Percentiles rank a stretch among this genome's conserved stretches.
Conservation (phyloP, 129 eudicot species). For the Artemisia annua region DNA sequence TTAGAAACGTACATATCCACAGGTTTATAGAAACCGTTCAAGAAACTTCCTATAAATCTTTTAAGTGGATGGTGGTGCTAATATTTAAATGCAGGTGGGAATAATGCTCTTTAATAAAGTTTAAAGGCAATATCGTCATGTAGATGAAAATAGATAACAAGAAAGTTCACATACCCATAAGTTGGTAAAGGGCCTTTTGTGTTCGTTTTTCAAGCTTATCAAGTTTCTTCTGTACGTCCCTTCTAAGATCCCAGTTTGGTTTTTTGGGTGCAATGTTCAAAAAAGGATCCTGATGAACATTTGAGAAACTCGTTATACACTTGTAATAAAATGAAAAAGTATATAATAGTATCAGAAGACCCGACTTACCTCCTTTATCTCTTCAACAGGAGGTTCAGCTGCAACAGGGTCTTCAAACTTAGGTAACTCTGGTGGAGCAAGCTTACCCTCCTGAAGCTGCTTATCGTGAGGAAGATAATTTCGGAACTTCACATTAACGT, state of each 20-base stretch:
- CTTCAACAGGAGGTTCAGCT: constrained; percentile 60
- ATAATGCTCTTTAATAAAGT: neutral
- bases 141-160: neutral
- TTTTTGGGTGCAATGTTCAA: constrained; percentile 96
- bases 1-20: too few species aligned
- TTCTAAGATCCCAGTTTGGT: constrained; percentile 96
- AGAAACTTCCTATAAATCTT: too few species aligned
- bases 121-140: neutral
- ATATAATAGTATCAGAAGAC: neutral
- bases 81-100: too few species aligned
- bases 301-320: neutral
- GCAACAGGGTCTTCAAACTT: constrained; percentile 95
- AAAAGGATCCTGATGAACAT: constrained; percentile 76
- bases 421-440: constrained; percentile 85
- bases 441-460: constrained; percentile 93
- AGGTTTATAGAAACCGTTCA: too few species aligned
- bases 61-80: too few species aligned
- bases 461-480: constrained; percentile 97
- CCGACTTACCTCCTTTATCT: constrained; percentile 69
- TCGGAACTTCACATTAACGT: constrained; percentile 72
- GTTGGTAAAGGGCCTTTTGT: constrained; percentile 73
- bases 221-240: constrained; percentile 97
- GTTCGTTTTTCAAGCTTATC: constrained; percentile 93
- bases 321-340: constrained; percentile 7
- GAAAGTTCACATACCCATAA: constrained; percentile 59